These are phyloP conservation scores for Cicer chorassanicum DNA, from an alignment of 306 rosid species.

Conservation along the genomic window DNA sequence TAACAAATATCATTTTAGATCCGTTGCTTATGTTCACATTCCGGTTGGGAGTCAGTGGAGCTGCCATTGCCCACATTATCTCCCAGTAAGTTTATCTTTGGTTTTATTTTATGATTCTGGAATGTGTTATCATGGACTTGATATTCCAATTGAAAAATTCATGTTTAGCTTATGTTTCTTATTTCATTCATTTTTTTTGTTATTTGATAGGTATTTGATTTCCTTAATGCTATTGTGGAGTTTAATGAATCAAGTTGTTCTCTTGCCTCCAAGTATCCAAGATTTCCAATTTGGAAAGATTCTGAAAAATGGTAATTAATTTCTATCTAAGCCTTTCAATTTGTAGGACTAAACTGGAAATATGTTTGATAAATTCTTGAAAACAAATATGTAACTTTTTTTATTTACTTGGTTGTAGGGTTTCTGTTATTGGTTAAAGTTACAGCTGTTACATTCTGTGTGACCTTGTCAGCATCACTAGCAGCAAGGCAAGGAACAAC, in stretches of 20 bases:
- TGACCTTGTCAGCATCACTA: constrained; percentile 79
- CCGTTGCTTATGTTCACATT: constrained; percentile 66
- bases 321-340: constrained; percentile 12
- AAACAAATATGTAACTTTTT: constrained; percentile 4
- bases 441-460: constrained; percentile 82
- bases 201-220: constrained; percentile 64
- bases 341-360: background rate
- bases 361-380: background rate
- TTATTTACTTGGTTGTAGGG: constrained; percentile 50
- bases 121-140: constrained; percentile 22
- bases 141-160: constrained; percentile 5
- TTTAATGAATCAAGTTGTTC: constrained; percentile 67
- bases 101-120: background rate
- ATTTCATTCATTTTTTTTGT: constrained; percentile 19
- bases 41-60: constrained; percentile 72
- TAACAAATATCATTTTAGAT: constrained; percentile 72
- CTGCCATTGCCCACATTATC: constrained; percentile 85
- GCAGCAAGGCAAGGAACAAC: constrained; percentile 85
- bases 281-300: constrained; percentile 62
- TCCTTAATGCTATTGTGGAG: constrained; percentile 67
- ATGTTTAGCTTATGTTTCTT: constrained; percentile 21
- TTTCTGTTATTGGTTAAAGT: constrained; percentile 75
- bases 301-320: constrained; percentile 68
- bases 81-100: constrained; percentile 68
- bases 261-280: constrained; percentile 67